These are phyloP conservation scores for Pichia sp. DNA, from an alignment of 1,139 yeast species.

Conservation along the genomic window DNA sequence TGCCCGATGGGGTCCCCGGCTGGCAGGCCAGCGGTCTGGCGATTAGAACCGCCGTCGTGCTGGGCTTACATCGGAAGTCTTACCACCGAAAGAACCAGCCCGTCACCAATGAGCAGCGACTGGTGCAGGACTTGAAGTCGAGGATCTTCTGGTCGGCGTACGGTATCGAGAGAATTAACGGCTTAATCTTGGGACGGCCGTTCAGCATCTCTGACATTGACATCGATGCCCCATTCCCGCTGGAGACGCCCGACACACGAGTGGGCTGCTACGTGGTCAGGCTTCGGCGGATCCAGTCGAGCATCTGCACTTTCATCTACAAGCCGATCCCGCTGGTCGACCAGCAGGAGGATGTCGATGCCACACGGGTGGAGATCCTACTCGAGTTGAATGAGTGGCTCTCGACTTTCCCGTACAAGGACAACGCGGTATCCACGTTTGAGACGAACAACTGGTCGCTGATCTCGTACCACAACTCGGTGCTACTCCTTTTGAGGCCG, in stretches of 20 bases:
- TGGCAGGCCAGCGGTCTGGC: slow-evolving; percentile 34
- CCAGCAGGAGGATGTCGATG: slow-evolving; percentile 25
- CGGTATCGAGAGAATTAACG: slow-evolving; percentile 28
- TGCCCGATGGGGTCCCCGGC: slow-evolving; percentile 31
- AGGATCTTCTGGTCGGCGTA: slow-evolving; percentile 30
- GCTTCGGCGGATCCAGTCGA: slow-evolving; percentile 34
- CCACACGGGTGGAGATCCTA: slow-evolving; percentile 29
- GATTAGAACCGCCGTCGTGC: slow-evolving; percentile 26
- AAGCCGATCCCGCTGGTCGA: slow-evolving; percentile 25
- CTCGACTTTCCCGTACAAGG: slow-evolving; percentile 28
- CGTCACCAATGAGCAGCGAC: slow-evolving; percentile 3
- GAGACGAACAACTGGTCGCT: slow-evolving; percentile 32
- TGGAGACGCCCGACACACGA: slow-evolving; percentile 16
- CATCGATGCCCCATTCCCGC: slow-evolving; percentile 28
- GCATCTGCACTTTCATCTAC: slow-evolving; percentile 32
- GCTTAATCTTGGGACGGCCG: slow-evolving; percentile 28
- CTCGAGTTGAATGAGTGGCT: slow-evolving; percentile 34
- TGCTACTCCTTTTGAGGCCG: slow-evolving; percentile 30
- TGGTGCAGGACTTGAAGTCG: slow-evolving; percentile 18
- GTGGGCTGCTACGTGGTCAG: slow-evolving; percentile 35
- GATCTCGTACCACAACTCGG: slow-evolving; percentile 33
- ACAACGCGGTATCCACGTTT: slow-evolving; percentile 26
- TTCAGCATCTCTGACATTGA: slow-evolving; percentile 28
- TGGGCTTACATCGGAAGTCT: slow-evolving; percentile 31
- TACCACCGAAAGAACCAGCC: slow-evolving; percentile 13